Conservation (phyloP, 805 yeast genomes). For the Ogataea sp. region DNA sequence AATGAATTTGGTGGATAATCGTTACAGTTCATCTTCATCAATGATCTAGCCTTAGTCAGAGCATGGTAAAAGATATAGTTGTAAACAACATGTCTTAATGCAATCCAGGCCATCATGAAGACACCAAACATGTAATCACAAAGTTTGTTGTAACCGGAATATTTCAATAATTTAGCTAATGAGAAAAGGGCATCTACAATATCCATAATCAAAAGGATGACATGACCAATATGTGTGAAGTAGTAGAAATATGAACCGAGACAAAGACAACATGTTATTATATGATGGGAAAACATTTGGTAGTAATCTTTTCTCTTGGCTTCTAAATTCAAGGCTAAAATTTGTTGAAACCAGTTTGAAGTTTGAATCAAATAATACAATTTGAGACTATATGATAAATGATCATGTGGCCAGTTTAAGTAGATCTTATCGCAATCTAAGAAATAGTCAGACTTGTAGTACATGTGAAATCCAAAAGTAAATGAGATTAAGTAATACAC, state of each 20-base stretch:
- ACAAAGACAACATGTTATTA: conserved; percentile 63
- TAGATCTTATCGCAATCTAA: conserved; percentile 50
- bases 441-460: conserved; percentile 51
- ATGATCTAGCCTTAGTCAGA: conserved; percentile 32
- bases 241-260: conserved; percentile 67
- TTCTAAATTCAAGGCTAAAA: conserved; percentile 70
- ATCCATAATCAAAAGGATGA: conserved; percentile 76
- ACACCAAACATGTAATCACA: conserved; percentile 67
- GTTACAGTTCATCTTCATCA: conserved; percentile 41
- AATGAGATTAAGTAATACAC: conserved; percentile 52
- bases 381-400: conserved; percentile 46
- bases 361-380: conserved; percentile 63
- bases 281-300: conserved; percentile 87
- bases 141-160: conserved; percentile 47
- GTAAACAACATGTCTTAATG: conserved; percentile 66
- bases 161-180: conserved; percentile 69
- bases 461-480: conserved; percentile 48
- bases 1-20: conserved; percentile 7
- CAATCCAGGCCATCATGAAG: conserved; percentile 64
- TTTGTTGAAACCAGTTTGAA: conserved; percentile 77
- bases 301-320: conserved; percentile 70
- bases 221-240: conserved; percentile 71
- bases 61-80: conserved; percentile 59
- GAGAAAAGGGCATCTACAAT: conserved; percentile 67
- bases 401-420: conserved; percentile 67